Conservation (phyloP, 805 yeast genomes). For the Zygosaccharomyces siamensis region DNA sequence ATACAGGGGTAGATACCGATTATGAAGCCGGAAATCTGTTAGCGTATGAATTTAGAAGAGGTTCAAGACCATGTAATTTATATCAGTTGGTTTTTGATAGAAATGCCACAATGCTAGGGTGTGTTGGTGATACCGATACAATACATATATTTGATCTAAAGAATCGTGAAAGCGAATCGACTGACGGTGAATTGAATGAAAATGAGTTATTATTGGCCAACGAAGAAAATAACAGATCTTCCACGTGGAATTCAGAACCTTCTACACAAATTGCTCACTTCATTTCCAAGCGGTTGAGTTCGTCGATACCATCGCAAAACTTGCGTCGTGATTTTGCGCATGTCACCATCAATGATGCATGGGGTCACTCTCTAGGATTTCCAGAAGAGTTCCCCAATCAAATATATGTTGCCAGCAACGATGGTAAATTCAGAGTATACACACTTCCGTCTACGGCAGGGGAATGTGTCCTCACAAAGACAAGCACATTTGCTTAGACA, state of each 20-base stretch:
- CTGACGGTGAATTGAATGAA: slow-evolving; percentile 8
- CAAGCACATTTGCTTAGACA: slow-evolving; percentile 16
- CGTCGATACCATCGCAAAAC: slow-evolving; percentile 30
- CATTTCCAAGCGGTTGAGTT: slow-evolving; percentile 26
- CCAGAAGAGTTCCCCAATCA: slow-evolving; percentile 32
- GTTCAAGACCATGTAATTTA: slow-evolving; percentile 68
- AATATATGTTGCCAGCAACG: slow-evolving; percentile 29
- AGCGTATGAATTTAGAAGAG: slow-evolving; percentile 59
- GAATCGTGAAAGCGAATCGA: slow-evolving; percentile 24
- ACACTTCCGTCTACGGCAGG: slow-evolving; percentile 28
- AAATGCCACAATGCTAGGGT: slow-evolving; percentile 62
- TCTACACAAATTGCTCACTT: slow-evolving; percentile 25
- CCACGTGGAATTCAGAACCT: slow-evolving; percentile 11
- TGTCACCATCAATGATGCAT: slow-evolving; percentile 23
- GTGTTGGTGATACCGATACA: slow-evolving; percentile 79
- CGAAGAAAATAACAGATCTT: slow-evolving; percentile 8
- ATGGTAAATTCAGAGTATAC: slow-evolving; percentile 28
- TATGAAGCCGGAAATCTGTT: slow-evolving; percentile 20
- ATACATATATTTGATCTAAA: slow-evolving; percentile 79
- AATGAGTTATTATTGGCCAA: slow-evolving; percentile 13
- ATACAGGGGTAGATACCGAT: slow-evolving; percentile 46
- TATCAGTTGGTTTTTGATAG: slow-evolving; percentile 63
- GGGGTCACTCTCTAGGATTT: slow-evolving; percentile 26
- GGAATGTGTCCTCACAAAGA: slow-evolving; percentile 30
- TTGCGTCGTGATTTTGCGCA: slow-evolving; percentile 31